Conservation (phyloP, 2,329 filamentous ascomycete species). For the Phialophora tarda region DNA sequence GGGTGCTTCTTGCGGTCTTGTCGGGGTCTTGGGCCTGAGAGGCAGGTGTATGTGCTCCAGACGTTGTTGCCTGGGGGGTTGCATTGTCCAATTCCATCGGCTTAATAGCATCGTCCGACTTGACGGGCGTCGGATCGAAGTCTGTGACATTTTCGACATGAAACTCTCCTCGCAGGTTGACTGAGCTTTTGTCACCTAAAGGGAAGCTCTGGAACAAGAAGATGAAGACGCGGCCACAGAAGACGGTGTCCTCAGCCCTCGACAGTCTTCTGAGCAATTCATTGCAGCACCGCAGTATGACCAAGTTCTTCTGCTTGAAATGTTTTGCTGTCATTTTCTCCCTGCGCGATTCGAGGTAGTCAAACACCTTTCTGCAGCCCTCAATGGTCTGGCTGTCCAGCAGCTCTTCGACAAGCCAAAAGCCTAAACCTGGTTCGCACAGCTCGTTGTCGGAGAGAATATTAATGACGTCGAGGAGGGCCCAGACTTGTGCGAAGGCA, state of each 20-base stretch:
- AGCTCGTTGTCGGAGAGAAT: slow-evolving; percentile 78
- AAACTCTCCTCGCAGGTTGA: slow-evolving; percentile 94
- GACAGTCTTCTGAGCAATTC: slow-evolving; percentile 91
- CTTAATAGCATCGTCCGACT: slow-evolving; percentile 65
- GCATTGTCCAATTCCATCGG: slow-evolving; percentile 59
- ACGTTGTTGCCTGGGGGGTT: slow-evolving; percentile 42
- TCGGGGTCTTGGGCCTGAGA: slow-evolving; percentile 38
- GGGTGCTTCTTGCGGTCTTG: slow-evolving; percentile 32
- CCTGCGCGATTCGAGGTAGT: slow-evolving; percentile 90
- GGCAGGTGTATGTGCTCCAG: slow-evolving; percentile 44
- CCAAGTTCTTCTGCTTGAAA: slow-evolving; percentile 81
- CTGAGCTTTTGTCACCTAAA: slow-evolving; percentile 93
- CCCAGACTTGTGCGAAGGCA: slow-evolving; percentile 85
- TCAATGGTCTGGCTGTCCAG: slow-evolving; percentile 95
- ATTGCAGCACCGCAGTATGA: slow-evolving; percentile 93
- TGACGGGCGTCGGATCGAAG: slow-evolving; percentile 65
- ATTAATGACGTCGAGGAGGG: slow-evolving; percentile 88
- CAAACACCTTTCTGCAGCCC: slow-evolving; percentile 88
- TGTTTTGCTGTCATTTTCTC: slow-evolving; percentile 82
- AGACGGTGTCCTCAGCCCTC: slow-evolving; percentile 94
- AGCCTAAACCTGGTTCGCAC: slow-evolving; percentile 78
- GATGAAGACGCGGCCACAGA: slow-evolving; percentile 96
- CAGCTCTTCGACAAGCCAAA: slow-evolving; percentile 92
- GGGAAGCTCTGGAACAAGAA: slow-evolving; percentile 99
- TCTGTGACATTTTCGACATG: slow-evolving; percentile 92